Percentiles rank a stretch among this genome's conserved stretches.
Evolutionary conservation across 1,284 basidiomycete species (phyloP).

Genomic region (Chondrostereum purpureum): DNA sequence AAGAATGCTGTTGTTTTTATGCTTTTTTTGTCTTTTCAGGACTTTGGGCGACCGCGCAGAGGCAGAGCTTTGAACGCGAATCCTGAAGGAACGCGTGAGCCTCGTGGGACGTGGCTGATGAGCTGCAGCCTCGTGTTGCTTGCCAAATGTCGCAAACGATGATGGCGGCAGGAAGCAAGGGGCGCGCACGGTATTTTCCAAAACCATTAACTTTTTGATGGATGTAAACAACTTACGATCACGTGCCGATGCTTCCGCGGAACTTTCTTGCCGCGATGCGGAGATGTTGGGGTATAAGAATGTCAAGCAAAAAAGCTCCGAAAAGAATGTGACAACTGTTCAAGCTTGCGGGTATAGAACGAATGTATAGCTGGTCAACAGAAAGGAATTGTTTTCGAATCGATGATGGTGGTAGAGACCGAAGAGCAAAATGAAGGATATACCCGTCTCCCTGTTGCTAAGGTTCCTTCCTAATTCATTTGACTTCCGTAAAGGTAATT

Average conservation of each 20-base stretch:
- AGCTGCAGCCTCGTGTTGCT: conserved; percentile 37
- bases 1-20: conserved; percentile 15
- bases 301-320: neutral
- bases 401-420: conserved; percentile 1
- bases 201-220: conserved; percentile 17
- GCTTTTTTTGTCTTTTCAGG: conserved; percentile 14
- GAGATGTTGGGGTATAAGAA: neutral
- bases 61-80: conserved; percentile 11
- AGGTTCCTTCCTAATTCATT: neutral
- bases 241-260: neutral
- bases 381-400: neutral
- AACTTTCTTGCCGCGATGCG: neutral
- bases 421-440: neutral
- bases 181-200: conserved; percentile 13
- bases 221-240: no score
- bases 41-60: conserved; percentile 8
- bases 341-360: neutral
- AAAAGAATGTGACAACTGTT: neutral
- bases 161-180: conserved; percentile 15
- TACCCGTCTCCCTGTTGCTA: neutral
- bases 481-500: neutral
- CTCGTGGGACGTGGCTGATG: conserved; percentile 34
- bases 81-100: conserved; percentile 25
- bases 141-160: conserved; percentile 13
- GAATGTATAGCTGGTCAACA: neutral